Base-by-base conservation (phyloP, 1,284 basidiomycete genomes). In the Apiotrichum siamense region DNA sequence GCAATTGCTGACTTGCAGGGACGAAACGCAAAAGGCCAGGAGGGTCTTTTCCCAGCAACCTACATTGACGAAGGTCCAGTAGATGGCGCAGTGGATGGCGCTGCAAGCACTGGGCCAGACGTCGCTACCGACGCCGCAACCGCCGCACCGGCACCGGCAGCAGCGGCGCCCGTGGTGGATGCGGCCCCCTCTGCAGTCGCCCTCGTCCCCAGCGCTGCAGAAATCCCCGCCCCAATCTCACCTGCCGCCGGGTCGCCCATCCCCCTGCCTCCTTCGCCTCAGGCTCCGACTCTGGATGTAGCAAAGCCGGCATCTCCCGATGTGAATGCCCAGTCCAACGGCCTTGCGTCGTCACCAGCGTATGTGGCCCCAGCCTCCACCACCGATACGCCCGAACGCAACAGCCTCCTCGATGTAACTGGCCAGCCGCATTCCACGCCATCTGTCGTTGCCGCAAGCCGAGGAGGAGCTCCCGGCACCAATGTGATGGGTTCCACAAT, bases 11-110 rank as follows among this genome's bases (percentile, higher is more conserved):
- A 57, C 41, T 43, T 32, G 32, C 73, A 93, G 87, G 94, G 94
- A 35, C 85, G 85, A 37, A 96, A 94, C 72, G 71, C 81, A 15
- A 77, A 81, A 25, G 93, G 92, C 6, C 85, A 86, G 68, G 77
- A 82, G 25, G 94, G 94, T 10, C 78, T 98, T 10, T 98, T 98
- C 67, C 96, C 94, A 3, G 82, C 87, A 62, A 86, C 83, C 55
- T 97, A 97, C 72, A 97, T 92, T 3, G 80, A 86, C 0, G 75
- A 82, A 5, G 55, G 58, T 12, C 79, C 78, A 11, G 33, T 52
- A 33, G 47, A 45, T 51, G 62, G 65, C 29, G 3, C 20, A n/a
- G 29, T 32, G 23, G 13, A 29, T n/a, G 23, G n/a, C 21, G 44
- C 33, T 7, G 44, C n/a, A 7, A 36, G 44, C 15, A 21, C 26